These are phyloP conservation scores for Ottelia alismoides DNA, from an alignment of 106 monocot species.

Conservation along the genomic window DNA sequence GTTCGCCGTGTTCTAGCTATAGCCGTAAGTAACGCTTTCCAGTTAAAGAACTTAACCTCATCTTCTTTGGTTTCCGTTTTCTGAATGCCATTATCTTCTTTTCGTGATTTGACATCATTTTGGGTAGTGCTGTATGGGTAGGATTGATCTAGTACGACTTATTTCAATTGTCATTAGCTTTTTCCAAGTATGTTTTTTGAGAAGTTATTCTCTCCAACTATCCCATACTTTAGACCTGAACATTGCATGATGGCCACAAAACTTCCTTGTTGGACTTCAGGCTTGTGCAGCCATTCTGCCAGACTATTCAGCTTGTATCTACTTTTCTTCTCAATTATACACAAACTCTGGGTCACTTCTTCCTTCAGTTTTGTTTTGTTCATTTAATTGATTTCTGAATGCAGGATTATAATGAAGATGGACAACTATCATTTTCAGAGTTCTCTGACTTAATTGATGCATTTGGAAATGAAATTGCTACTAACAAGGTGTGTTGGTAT, in stretches of 20 bases:
- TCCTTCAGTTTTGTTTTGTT: too few species aligned
- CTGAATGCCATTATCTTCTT: too few species aligned
- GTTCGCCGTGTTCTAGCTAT: conserved; percentile 67
- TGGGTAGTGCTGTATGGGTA: too few species aligned
- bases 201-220: background rate
- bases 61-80: too few species aligned
- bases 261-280: too few species aligned
- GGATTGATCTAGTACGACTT: too few species aligned
- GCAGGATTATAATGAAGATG: conserved; percentile 86
- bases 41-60: background rate
- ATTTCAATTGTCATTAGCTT: background rate
- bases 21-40: conserved; percentile 33
- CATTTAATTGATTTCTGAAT: background rate
- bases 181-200: background rate
- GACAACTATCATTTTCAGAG: conserved; percentile 41
- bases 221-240: background rate
- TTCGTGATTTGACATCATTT: too few species aligned
- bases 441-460: conserved; percentile 41
- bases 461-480: conserved; percentile 71
- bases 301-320: too few species aligned
- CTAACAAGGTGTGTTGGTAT: conserved; percentile 36
- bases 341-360: too few species aligned
- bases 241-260: too few species aligned
- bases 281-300: too few species aligned
- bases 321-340: too few species aligned